Base-by-base conservation (phyloP, 1,284 basidiomycete species). In the Trichosporon ovoides region DNA sequence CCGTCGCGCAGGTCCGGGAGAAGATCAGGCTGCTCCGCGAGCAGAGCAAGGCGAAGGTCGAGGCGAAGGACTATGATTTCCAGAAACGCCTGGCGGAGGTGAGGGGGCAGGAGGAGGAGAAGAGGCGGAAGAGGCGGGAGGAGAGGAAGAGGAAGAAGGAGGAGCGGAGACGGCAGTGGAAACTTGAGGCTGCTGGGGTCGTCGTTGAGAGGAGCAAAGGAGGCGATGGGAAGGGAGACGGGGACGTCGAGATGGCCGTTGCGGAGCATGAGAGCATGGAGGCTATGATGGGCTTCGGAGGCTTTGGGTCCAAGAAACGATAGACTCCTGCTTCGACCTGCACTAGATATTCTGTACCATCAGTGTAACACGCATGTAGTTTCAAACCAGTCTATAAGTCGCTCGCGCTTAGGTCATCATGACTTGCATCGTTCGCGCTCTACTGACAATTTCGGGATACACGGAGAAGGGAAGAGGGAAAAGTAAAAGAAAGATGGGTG, bases 1-100 rank as follows among this genome's bases (percentile, higher is more conserved):
- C 92, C 0, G 79, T 98, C 19, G 85, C 88, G 61, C 90, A 98
- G 79, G 96, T 98, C 38, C 87, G 91, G 52, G 86, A 85, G 10
- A 86, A 89, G 61, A 94, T 98, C 78, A 88, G 89, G 0, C 80
- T 84, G 43, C 80, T 98, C n/a, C 85, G 93, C 20, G 90, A 90
- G 74, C 86, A 86, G 74, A 91, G 90, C 4, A 87, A 85, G 61
- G 86, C 87, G 49, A 85, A 85, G 9, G 85, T 91, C 0, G 81
- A 82, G 24, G 87, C 89, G 0, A 93, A 94, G 72, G 83, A 85
- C 20, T 99, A 87, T 70, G 95, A 98, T 77, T 99, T 99, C 77
- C 87, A 93, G 67, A 80, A 87, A 68, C 86, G 96, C 12, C 77
- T 99, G 5, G 85, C 85, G 22, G 87, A 91, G 66, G 86, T 98